These are phyloP conservation scores for Chytriomyces sp. DNA, from an alignment of 192 early-diverging fungal species.

Conservation along the genomic window DNA sequence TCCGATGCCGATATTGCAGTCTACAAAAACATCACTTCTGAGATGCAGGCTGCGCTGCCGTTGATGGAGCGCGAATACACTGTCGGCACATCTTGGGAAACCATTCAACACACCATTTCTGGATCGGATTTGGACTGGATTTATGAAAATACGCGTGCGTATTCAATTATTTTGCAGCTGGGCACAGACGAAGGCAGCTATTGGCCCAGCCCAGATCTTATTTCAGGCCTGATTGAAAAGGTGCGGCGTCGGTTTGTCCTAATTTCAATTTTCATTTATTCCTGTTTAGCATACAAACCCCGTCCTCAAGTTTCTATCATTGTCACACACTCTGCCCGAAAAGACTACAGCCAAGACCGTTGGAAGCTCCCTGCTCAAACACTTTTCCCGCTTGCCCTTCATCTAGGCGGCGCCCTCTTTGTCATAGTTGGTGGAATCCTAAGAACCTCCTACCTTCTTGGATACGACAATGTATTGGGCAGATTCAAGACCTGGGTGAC, in stretches of 20 bases:
- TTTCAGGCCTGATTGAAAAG: constrained; percentile 16
- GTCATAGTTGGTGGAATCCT: neutral
- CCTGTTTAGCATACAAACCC: constrained; percentile 12
- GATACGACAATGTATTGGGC: constrained; percentile 24
- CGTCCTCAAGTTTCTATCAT: constrained; percentile 8
- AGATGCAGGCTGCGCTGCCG: constrained; percentile 12
- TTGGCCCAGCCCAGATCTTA: constrained; percentile 4
- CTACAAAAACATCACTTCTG: constrained; percentile 15
- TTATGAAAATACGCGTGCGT: constrained; percentile 28
- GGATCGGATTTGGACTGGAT: constrained; percentile 39
- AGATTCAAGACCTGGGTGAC: constrained; percentile 19
- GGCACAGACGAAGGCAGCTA: constrained; percentile 23
- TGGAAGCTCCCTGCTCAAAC: constrained; percentile 3
- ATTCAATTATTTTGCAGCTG: constrained; percentile 25
- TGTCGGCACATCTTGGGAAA: constrained; percentile 28
- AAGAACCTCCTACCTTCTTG: constrained; percentile 20
- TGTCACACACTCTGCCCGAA: neutral
- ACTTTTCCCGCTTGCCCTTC: constrained; percentile 18
- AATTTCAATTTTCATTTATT: neutral
- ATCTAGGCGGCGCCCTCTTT: constrained; percentile 17
- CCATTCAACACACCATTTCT: constrained; percentile 23
- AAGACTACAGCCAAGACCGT: constrained; percentile 28
- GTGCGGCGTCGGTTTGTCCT: neutral
- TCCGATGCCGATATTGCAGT: constrained; percentile 12
- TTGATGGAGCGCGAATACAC: neutral